Evolutionary conservation across 441 rosid genomes (phyloP).

Genomic region (Sinapis alba): DNA sequence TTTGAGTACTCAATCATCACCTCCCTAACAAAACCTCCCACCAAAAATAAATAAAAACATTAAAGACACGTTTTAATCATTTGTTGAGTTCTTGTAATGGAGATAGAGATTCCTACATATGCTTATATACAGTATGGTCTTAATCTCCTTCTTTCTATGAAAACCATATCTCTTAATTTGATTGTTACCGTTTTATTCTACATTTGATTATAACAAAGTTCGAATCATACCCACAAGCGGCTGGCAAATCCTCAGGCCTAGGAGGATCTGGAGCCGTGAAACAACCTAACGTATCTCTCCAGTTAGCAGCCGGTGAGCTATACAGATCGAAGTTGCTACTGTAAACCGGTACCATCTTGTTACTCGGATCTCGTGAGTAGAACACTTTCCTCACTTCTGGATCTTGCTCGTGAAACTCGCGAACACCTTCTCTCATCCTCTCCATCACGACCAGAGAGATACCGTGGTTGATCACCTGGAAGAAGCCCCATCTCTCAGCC

Average conservation of each 20-base stretch:
- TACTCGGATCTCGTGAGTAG: constrained; percentile 38
- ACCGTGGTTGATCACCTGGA: constrained; percentile 42
- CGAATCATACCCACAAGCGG: constrained; percentile 25
- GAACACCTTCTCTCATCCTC: constrained; percentile 33
- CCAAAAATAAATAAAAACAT: background rate
- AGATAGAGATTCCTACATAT: background rate
- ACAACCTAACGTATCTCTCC: constrained; percentile 40
- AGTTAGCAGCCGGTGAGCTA: constrained; percentile 27
- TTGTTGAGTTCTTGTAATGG: background rate
- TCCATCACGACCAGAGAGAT: constrained; percentile 14
- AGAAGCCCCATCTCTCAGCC: constrained; percentile 52
- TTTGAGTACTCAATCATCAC: constrained; percentile 47
- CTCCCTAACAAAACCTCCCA: constrained; percentile 41
- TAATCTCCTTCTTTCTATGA: too few relatives aligned
- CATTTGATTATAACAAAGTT: too few relatives aligned
- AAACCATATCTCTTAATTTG: too few relatives aligned
- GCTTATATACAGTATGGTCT: too few relatives aligned
- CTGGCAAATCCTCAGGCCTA: constrained; percentile 10
- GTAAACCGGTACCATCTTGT: constrained; percentile 16
- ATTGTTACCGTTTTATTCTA: too few relatives aligned
- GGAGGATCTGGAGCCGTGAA: constrained; percentile 38
- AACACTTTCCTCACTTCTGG: constrained; percentile 40
- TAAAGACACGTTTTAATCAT: background rate
- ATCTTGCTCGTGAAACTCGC: constrained; percentile 42
- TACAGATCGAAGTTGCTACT: constrained; percentile 34